A percentile compares a stretch with the other conserved stretches of the same genome.
These are phyloP conservation scores for Alternaria incomplexa DNA, from an alignment of 2,329 filamentous ascomycete genomes.

Conservation along the genomic window DNA sequence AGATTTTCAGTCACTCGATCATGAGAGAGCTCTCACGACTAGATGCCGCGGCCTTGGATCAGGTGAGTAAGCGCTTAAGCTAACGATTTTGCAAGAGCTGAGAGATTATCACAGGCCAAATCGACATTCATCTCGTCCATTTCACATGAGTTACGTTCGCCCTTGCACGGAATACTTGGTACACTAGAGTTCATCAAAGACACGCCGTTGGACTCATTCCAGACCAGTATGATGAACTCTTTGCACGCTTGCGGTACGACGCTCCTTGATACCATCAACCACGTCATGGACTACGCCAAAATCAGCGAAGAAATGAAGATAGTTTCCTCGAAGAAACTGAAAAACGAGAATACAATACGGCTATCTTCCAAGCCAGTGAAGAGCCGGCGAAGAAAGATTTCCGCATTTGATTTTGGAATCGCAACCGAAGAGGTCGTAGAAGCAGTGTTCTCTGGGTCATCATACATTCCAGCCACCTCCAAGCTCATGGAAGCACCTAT, in stretches of 20 bases:
- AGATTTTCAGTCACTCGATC: conserved; percentile 54
- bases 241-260: conserved; percentile 54
- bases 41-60: conserved; percentile 54
- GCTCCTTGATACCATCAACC: conserved; percentile 54
- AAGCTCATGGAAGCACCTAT: conserved; percentile 8
- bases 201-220: conserved; percentile 49
- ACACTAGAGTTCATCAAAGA: conserved; percentile 59
- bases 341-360: conserved; percentile 36
- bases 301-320: conserved; percentile 42
- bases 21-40: conserved; percentile 63
- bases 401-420: conserved; percentile 28
- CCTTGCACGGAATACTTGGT: conserved; percentile 50
- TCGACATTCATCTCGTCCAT: conserved; percentile 60
- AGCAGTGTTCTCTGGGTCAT: conserved; percentile 44
- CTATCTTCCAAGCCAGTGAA: conserved; percentile 40
- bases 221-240: conserved; percentile 56
- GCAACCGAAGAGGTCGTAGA: conserved; percentile 33
- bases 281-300: conserved; percentile 41
- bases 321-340: conserved; percentile 42
- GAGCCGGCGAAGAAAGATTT: conserved; percentile 20
- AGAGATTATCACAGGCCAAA: conserved; percentile 45
- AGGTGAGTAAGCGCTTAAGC: conserved; percentile 10
- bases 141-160: conserved; percentile 59
- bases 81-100: neutral
- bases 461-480: conserved; percentile 23